Conservation (phyloP, 306 rosid species). For the Acmispon strigosus region DNA sequence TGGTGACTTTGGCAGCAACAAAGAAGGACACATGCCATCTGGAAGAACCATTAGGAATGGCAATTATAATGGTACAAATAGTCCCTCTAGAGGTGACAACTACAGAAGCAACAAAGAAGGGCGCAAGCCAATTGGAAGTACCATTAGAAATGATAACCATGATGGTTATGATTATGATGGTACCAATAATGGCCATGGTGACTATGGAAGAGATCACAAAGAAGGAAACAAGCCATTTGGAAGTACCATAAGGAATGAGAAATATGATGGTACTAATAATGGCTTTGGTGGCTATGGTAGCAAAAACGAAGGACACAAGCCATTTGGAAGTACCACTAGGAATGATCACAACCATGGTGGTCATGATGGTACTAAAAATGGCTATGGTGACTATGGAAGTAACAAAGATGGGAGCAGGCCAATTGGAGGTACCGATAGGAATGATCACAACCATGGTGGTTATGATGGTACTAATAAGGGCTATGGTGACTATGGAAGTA, state of each 20-base stretch:
- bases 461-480: background rate
- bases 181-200: background rate
- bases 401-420: constrained; percentile 14
- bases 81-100: background rate
- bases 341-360: background rate
- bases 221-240: background rate
- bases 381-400: background rate
- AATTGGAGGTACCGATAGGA: too few species aligned
- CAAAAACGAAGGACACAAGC: background rate
- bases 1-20: too few species aligned
- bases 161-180: background rate
- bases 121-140: constrained; percentile 12
- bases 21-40: constrained; percentile 7
- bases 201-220: background rate
- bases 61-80: background rate
- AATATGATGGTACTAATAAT: too few species aligned
- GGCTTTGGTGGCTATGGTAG: background rate
- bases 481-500: too few species aligned
- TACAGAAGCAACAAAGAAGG: constrained; percentile 11
- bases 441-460: background rate
- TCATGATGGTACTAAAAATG: background rate
- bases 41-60: constrained; percentile 13
- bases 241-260: too few species aligned
- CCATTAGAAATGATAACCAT: background rate
- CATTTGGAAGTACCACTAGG: too few species aligned